These are phyloP conservation scores for Monilinia aucupariae DNA, from an alignment of 2,329 filamentous ascomycete species.

Conservation along the genomic window DNA sequence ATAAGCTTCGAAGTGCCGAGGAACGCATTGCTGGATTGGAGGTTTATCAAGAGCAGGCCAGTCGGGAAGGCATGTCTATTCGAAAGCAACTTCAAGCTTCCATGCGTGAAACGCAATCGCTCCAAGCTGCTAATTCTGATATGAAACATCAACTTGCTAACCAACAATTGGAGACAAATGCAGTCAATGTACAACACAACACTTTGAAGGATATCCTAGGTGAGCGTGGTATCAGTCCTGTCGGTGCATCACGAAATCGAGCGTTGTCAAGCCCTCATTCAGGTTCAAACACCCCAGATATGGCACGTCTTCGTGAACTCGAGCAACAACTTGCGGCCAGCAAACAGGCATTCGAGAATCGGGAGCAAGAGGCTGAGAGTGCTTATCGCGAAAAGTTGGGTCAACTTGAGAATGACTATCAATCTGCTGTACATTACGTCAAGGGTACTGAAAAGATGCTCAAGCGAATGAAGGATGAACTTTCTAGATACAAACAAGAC, in stretches of 20 bases:
- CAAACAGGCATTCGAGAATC: conserved; percentile 68
- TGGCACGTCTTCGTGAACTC: conserved; percentile 72
- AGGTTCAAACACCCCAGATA: conserved; percentile 71
- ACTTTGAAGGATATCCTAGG: conserved; percentile 88
- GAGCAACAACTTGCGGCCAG: conserved; percentile 80
- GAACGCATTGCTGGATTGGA: conserved; percentile 95
- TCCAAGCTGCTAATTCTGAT: conserved; percentile 75
- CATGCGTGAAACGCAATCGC: conserved; percentile 74
- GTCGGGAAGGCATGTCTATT: conserved; percentile 83
- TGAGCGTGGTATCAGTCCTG: conserved; percentile 80
- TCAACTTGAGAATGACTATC: conserved; percentile 94
- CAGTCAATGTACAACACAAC: conserved; percentile 83
- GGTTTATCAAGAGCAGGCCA: conserved; percentile 95
- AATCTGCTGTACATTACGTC: conserved; percentile 95
- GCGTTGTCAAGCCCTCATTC: conserved; percentile 68
- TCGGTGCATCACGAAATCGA: conserved; percentile 60
- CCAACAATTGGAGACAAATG: conserved; percentile 90
- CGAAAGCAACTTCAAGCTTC: conserved; percentile 83
- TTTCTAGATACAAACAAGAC: conserved; percentile 84
- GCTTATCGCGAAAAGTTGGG: conserved; percentile 89
- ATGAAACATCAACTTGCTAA: conserved; percentile 76
- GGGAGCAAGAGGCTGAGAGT: conserved; percentile 80
- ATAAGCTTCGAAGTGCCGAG: conserved; percentile 86
- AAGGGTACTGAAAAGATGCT: conserved; percentile 99
- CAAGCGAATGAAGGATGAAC: conserved; percentile 94